Conservation (phyloP, 2,329 filamentous ascomycete genomes). For the Alternaria burnsii region DNA sequence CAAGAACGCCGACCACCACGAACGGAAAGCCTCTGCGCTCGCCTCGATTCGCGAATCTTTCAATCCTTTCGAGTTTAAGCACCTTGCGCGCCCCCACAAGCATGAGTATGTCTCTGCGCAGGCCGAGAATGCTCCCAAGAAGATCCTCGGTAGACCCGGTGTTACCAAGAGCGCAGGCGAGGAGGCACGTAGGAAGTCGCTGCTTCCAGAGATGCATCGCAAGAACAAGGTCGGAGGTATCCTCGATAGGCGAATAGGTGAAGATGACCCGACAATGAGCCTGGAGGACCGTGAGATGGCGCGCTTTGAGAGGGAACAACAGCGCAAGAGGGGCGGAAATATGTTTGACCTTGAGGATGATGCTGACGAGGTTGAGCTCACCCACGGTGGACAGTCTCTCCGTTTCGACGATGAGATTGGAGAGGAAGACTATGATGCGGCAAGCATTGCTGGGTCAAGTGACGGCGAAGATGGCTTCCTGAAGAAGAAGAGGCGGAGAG, state of each 20-base stretch:
- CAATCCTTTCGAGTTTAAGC: conserved; percentile 96
- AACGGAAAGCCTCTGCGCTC: conserved; percentile 79
- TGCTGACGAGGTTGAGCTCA: conserved; percentile 74
- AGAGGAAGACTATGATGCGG: conserved; percentile 80
- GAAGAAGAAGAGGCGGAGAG: conserved; percentile 55
- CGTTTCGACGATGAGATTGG: conserved; percentile 64
- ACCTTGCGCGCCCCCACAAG: conserved; percentile 78
- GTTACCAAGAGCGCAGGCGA: conserved; percentile 87
- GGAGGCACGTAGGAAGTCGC: conserved; percentile 82
- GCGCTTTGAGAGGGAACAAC: conserved; percentile 88
- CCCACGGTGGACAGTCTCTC: conserved; percentile 82
- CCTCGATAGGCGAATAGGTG: conserved; percentile 91
- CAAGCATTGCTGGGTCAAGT: conserved; percentile 67
- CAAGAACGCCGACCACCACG: conserved; percentile 76
- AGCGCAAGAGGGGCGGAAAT: conserved; percentile 77
- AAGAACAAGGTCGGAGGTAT: conserved; percentile 93
- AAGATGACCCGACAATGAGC: conserved; percentile 92
- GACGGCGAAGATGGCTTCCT: conserved; percentile 52
- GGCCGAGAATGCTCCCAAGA: conserved; percentile 59
- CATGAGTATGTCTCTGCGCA: conserved; percentile 81
- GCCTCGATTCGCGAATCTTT: conserved; percentile 92
- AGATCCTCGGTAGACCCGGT: conserved; percentile 76
- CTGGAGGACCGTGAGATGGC: conserved; percentile 92
- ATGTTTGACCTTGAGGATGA: conserved; percentile 93
- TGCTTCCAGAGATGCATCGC: conserved; percentile 88